Evolutionary conservation across 768 basidiomycete genomes (phyloP), one percentile per base, ranked within the genome.

Genomic region (Hericium rajendrae): DNA sequence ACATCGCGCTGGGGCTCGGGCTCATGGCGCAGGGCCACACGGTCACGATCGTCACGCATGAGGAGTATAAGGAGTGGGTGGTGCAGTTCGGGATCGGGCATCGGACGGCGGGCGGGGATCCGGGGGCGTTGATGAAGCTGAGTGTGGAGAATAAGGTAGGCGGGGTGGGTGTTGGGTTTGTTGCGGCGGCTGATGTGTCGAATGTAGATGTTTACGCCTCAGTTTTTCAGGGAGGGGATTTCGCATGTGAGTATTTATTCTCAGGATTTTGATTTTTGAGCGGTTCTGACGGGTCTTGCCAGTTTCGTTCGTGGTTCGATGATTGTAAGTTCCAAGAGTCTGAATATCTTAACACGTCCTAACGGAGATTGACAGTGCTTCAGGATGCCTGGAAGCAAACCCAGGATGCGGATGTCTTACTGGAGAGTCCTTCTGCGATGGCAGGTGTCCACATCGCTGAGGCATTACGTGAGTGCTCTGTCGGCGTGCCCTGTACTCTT

Each of bases 371-470:
- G 51, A 46, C 60, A 85, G 83, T 85, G 20, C 73, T 86, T 11
- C 52, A 74, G 28, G 83, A 86, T 61, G 71, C 84, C 10, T 87
- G 83, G 83, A 71, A 74, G 32, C 79, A 78, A 10, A 86, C 84
- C 60, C 71, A 78, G 57, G 85, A 81, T 57, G 83, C 84, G 10
- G 83, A 86, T 60, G 78, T 86, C 2, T 68, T 87, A 10, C 73
- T 86, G 48, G 85, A 87, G 65, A 80, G 78, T 48, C 84, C 85
- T 0, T 84, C 82, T 3, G 80, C 83, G 1, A 84, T 86, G 82
- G 79, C 82, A 4, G 85, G 85, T 43, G 79, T 86, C 2, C 85
- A 87, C 66, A 85, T 87, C 58, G 82, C 85, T 10, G 85, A 87
- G 68, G 82, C 80, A 3, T 70, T 85, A 15, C 72, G 81, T 79